Conservation (phyloP, 495 filamentous ascomycete genomes). For the Daldinia loculata region DNA sequence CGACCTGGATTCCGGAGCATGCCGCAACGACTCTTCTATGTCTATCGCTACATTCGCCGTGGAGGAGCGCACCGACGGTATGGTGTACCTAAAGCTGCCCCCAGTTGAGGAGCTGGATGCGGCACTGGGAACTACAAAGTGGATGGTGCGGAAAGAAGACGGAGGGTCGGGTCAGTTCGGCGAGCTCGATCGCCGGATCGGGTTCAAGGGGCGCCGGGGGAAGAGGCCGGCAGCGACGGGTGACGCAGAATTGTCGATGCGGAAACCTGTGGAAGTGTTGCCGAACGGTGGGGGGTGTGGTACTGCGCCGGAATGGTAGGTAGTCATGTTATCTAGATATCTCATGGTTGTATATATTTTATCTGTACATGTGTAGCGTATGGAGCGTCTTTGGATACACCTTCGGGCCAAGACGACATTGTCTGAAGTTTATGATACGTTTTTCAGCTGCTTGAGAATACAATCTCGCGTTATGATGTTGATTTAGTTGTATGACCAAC, state of each 20-base stretch:
- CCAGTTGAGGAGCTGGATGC: slow-evolving; percentile 85
- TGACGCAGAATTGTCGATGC: slow-evolving; percentile 13
- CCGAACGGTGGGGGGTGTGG: slow-evolving; percentile 60
- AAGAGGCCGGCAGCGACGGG: slow-evolving; percentile 42
- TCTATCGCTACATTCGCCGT: slow-evolving; percentile 88
- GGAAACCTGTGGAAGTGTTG: slow-evolving; percentile 56
- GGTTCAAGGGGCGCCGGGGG: slow-evolving; percentile 50
- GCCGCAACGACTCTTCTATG: slow-evolving; percentile 77
- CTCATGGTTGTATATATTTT: background rate
- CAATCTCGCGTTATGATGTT: background rate
- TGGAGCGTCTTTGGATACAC: background rate
- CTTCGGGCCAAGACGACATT: background rate
- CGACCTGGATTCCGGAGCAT: slow-evolving; percentile 75
- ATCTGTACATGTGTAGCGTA: background rate
- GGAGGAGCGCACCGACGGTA: slow-evolving; percentile 80
- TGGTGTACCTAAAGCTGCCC: slow-evolving; percentile 87
- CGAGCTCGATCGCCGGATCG: slow-evolving; percentile 72
- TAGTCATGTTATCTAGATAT: slow-evolving; percentile 48
- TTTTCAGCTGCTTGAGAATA: background rate
- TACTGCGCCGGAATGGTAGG: slow-evolving; percentile 79
- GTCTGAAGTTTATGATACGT: background rate
- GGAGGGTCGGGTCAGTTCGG: slow-evolving; percentile 62
- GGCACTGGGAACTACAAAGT: slow-evolving; percentile 80
- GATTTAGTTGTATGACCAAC: slow-evolving; percentile 1
- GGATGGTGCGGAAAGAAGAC: slow-evolving; percentile 83